These are phyloP conservation scores for Aspergillus nomiae DNA, from an alignment of 2,329 filamentous ascomycete genomes.

Conservation along the genomic window DNA sequence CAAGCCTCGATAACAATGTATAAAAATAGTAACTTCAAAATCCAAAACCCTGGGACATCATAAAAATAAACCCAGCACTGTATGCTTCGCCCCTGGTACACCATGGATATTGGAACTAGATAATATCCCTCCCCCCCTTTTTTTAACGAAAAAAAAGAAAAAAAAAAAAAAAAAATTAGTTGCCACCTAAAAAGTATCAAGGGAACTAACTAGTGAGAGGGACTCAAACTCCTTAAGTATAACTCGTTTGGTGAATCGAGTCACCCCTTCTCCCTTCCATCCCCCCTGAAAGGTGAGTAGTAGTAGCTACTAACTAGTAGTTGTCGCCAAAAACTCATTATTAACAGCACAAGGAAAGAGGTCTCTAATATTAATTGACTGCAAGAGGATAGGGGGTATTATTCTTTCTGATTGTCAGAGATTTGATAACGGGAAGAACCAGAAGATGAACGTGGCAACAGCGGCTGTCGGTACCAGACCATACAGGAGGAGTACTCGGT, in stretches of 20 bases:
- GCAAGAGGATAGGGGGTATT: background rate
- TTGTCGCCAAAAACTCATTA: background rate
- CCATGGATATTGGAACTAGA: background rate
- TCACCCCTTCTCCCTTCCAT: background rate
- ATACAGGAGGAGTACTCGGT: background rate
- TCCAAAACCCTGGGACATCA: slow-evolving; percentile 1
- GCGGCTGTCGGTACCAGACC: background rate
- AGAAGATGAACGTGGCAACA: background rate
- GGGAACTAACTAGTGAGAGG: background rate
- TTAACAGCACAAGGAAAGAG: background rate
- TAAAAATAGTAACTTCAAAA: slow-evolving; percentile 14
- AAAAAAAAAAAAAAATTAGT: background rate
- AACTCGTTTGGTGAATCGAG: background rate
- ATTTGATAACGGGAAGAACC: background rate
- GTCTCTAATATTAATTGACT: background rate
- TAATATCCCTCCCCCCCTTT: background rate
- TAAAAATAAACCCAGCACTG: background rate
- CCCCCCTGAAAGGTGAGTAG: background rate
- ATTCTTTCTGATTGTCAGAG: background rate
- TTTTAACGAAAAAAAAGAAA: background rate
- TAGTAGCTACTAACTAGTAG: background rate
- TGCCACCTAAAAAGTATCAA: background rate
- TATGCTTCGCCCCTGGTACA: background rate
- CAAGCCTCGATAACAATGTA: slow-evolving; percentile 1
- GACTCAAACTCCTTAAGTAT: background rate